phyloP scores from a whole-genome alignment of 192 early-diverging fungal species.

The Backusella sp. region DNA sequence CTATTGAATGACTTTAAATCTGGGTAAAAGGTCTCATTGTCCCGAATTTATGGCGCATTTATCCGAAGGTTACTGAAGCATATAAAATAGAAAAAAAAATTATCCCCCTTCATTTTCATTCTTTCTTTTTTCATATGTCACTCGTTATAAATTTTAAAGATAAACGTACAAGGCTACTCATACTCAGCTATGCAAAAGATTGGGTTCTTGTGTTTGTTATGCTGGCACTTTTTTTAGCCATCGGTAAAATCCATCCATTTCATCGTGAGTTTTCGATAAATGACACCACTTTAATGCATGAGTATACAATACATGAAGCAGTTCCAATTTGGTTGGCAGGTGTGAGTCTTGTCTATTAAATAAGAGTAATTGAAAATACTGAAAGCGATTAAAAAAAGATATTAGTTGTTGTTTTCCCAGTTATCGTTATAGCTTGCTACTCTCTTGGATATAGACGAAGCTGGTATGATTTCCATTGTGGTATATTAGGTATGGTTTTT shows the following conservation, averaged over 20 bases:
- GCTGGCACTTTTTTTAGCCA: slow-evolving; percentile 50
- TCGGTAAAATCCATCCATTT: slow-evolving; percentile 61
- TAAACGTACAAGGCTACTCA: neutral
- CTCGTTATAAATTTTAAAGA: neutral
- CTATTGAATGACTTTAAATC: neutral
- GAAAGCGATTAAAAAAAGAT: slow-evolving; percentile 23
- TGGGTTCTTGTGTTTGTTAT: slow-evolving; percentile 54
- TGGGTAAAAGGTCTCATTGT: neutral
- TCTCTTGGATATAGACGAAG: slow-evolving; percentile 29
- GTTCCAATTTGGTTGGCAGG: slow-evolving; percentile 43
- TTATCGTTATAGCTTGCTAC: slow-evolving; percentile 32
- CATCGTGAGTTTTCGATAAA: slow-evolving; percentile 72
- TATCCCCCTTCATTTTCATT: neutral
- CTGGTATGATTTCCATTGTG: slow-evolving; percentile 45
- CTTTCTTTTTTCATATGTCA: neutral
- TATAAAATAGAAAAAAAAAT: neutral
- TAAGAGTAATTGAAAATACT: neutral
- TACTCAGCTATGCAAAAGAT: slow-evolving; percentile 35
- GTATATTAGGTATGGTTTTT: slow-evolving; percentile 32
- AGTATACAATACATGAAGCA: slow-evolving; percentile 41
- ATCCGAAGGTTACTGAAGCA: neutral
- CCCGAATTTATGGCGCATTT: neutral
- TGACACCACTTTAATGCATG: slow-evolving; percentile 67
- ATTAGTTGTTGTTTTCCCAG: slow-evolving; percentile 35
- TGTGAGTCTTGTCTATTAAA: slow-evolving; percentile 6